Base-by-base conservation (phyloP, 2,329 filamentous ascomycete species). In the Furcasterigmium sp. region DNA sequence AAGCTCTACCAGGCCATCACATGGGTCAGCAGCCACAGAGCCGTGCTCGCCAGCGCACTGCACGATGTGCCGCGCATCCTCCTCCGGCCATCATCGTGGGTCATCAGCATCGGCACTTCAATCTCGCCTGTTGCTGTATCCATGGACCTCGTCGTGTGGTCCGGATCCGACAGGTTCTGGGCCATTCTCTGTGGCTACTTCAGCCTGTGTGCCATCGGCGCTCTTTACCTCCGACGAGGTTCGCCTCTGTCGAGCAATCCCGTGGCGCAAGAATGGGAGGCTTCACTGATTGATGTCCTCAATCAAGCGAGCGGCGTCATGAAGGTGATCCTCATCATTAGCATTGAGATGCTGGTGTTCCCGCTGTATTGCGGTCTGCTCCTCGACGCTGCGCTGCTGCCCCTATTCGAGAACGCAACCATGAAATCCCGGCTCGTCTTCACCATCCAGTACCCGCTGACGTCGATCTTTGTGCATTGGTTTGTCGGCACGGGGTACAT, bases 401-500 rank as follows among this genome's bases (percentile, higher is more conserved):
- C 93, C 0, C 75, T 98, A 0, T 98, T 98, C 59, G 85, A 89
- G 50, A 75, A 83, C 48, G 84, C 89, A 1, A 91, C 86, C 1
- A 65, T 96, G 41, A 76, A 77, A 50, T 89, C 87, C 8, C 81
- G 93, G 18, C 68, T 95, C 41, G 69, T 81, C 4, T 98, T 95
- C 56, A 88, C 88, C 2, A 70, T 80, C 43, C 75, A 81, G 47
- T 89, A 85, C 47, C 93, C 93, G 0, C 76, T 91, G 52, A 96
- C 90, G 1, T 95, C 91, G 13, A 80, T 94, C 13, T 98, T 98
- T 61, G 86, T 97, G 41, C 93, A 98, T 62, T 98, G 93, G 93
- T 98, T 98, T 58, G 85, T 96, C 44, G 93, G 93, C 39, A 98
- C 93, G 4, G 95, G 91, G 50, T 98, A 98, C 65, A 98, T 98